These are phyloP conservation scores for Lonicera japonica DNA, from an alignment of 129 eudicot genomes.

Conservation along the genomic window DNA sequence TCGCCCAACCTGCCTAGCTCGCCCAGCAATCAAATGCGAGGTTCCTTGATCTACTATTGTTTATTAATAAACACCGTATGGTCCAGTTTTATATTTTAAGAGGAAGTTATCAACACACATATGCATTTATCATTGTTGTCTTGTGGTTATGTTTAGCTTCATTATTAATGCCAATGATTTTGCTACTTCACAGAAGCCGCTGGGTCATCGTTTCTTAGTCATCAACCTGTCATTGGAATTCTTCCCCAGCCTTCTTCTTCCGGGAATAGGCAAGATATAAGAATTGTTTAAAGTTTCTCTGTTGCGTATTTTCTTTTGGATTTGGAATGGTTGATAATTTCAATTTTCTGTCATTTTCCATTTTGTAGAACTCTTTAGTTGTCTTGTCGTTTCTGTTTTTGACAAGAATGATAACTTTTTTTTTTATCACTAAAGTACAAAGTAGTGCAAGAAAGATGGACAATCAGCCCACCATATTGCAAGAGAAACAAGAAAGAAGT, in stretches of 20 bases:
- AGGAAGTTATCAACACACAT: background rate
- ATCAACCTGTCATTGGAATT: slow-evolving; percentile 77
- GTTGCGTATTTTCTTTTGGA: slow-evolving; percentile 6
- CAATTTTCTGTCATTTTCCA: slow-evolving; percentile 4
- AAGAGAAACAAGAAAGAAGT: no score
- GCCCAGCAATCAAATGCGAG: background rate
- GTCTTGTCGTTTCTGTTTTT: background rate
- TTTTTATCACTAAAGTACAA: no score
- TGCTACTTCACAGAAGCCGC: slow-evolving; percentile 61
- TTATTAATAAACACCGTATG: background rate
- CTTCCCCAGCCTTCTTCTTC: slow-evolving; percentile 81
- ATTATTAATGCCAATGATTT: slow-evolving; percentile 1
- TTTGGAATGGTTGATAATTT: background rate
- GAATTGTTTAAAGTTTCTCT: slow-evolving; percentile 16
- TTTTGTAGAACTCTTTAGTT: background rate
- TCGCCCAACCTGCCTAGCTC: no score
- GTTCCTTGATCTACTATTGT: background rate
- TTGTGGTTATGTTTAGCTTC: background rate
- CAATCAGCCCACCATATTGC: no score
- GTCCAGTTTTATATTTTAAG: background rate
- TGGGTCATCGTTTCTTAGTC: slow-evolving; percentile 43
- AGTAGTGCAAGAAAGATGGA: no score
- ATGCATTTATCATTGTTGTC: background rate
- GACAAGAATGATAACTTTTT: no score
- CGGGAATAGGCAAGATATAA: slow-evolving; percentile 79